Evolutionary conservation across 73 alveolate genomes (phyloP).

Genomic region (Vitrella brassicaformis): DNA sequence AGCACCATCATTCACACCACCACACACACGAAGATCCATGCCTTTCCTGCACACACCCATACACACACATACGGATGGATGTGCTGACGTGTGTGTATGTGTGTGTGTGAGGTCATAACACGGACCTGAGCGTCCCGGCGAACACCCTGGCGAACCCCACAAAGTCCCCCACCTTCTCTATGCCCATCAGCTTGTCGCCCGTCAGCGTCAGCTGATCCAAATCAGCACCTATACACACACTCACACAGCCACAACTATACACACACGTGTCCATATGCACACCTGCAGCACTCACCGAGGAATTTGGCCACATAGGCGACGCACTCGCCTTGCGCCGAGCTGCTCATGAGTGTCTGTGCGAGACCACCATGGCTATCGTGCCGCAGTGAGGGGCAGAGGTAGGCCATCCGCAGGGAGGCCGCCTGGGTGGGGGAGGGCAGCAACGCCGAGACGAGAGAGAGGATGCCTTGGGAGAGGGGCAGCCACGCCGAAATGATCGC

Average conservation of each 20-base stretch:
- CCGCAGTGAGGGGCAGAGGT: not conserved
- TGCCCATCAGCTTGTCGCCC: not conserved
- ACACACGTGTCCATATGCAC: not conserved
- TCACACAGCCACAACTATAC: not conserved
- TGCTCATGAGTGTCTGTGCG: no score
- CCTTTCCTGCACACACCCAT: no score
- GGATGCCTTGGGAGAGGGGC: constrained; percentile 11
- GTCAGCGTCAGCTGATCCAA: constrained; percentile 23
- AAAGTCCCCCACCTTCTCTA: constrained; percentile 2
- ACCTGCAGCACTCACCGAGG: not conserved
- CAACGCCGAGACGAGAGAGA: not conserved
- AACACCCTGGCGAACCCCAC: constrained; percentile 32
- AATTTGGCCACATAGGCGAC: constrained; percentile 31
- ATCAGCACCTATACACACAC: constrained; percentile 5
- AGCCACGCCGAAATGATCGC: constrained; percentile 5
- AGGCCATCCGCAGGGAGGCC: constrained; percentile 13
- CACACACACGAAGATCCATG: no score
- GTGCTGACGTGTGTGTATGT: no score
- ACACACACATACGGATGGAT: no score
- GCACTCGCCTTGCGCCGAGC: not conserved
- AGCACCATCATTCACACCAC: no score
- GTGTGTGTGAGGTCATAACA: no score
- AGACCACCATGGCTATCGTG: no score
- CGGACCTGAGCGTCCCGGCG: constrained; percentile 1
- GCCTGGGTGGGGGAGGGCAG: constrained; percentile 24